Evolutionary conservation across 2,329 filamentous ascomycete genomes (phyloP), one percentile per base, ranked within the genome.

Genomic region (Hypoxylon sp.): DNA sequence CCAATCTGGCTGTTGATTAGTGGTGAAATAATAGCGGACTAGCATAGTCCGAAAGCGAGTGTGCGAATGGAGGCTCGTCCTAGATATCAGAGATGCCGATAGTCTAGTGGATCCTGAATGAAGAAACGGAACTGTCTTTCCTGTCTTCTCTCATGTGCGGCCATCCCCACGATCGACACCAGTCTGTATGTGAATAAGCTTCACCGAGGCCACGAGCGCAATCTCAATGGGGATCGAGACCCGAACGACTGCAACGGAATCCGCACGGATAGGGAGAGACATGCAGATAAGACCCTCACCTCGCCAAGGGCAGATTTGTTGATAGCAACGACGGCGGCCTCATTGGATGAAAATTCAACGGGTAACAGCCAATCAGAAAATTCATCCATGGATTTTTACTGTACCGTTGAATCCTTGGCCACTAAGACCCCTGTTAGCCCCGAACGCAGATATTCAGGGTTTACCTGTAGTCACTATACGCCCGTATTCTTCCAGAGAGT

Each of bases 181-280:
- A 48, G 48, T 50, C 30, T 59, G 35, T 62, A 54, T 57, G 46
- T 53, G n/a, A 56, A 58, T 46, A 48, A 57, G 50, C 66, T 64
- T 72, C 61, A 70, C 67, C 66, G 69, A 71, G 59, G 31, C 25
- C 48, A 27, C 20, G 40, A 48, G 50, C 40, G 57, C 33, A 65
- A 60, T 48, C 50, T 66, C 44, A 69, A 68, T 66, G 57, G 58
- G 48, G 42, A 64, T 69, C 48, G 33, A 55, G 25, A 51, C 50
- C 50, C 62, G 61, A 63, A 49, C 25, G 53, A 48, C 51, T 56
- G 58, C 59, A 63, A 48, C 42, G 25, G 33, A 62, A 63, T 40
- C 49, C 68, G 64, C 64, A 70, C 75, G 67, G 74, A 72, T 75
- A 77, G 59, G 75, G 75, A 76, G 74, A 79, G 76, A 79, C 77